Conservation (phyloP, 257 asterid species). For the Coffea eugenioides region DNA sequence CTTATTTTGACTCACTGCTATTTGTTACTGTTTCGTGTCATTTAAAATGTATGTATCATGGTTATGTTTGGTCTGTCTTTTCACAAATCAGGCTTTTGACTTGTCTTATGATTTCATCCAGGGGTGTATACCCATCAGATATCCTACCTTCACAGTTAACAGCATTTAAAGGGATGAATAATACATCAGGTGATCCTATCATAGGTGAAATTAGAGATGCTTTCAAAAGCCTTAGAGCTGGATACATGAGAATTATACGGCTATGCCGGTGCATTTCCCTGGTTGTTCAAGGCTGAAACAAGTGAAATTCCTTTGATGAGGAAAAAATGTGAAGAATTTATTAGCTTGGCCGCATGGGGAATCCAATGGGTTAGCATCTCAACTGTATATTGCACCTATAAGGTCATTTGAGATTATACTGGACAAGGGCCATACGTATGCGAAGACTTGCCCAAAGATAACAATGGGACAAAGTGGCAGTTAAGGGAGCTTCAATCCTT, state of each 20-base stretch:
- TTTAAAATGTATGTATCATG: not conserved
- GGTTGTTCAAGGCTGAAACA: constrained; percentile 41
- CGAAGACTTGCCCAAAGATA: not conserved
- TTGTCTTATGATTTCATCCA: constrained; percentile 36
- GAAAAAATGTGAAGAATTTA: not conserved
- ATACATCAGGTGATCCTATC: constrained; percentile 20
- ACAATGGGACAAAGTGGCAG: not conserved
- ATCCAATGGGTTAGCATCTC: not conserved
- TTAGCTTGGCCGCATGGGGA: not conserved
- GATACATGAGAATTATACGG: constrained; percentile 64
- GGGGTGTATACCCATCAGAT: constrained; percentile 82
- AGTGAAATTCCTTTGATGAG: constrained; percentile 5
- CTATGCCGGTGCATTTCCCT: constrained; percentile 53
- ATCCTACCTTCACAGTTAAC: constrained; percentile 50
- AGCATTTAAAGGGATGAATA: constrained; percentile 22
- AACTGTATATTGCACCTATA: not conserved
- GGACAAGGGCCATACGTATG: not conserved
- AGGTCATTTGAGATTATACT: not conserved
- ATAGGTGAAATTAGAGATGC: constrained; percentile 41
- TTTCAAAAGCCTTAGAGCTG: constrained; percentile 45
- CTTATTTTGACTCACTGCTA: not conserved
- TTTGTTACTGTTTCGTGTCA: not conserved
- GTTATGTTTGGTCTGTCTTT: not conserved
- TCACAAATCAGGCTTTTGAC: not conserved
- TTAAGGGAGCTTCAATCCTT: not conserved